Base-by-base conservation (phyloP, 495 filamentous ascomycete genomes). In the Neurospora sp. region DNA sequence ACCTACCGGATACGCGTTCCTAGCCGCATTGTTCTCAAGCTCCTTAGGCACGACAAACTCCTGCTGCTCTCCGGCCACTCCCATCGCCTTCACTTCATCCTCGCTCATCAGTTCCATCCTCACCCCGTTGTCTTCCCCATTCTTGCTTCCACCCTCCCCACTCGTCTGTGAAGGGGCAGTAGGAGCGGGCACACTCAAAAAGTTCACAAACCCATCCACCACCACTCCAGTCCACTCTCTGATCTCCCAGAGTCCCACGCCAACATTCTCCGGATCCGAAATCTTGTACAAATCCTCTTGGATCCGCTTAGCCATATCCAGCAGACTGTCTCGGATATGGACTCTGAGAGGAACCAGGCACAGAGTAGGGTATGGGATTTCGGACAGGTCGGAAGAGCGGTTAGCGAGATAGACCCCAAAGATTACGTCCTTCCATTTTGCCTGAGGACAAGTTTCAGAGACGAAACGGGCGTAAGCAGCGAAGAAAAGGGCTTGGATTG, bases 161-260 rank as follows among this genome's bases (percentile, higher is more conserved):
- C 3, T 35, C 31, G 31, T 35, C 31, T 35, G 1, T 2, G 31
- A 2, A 35, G 31, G 31, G 1, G 31, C 31, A 35, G 31, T 35
- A 35, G 31, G 31, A 35, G 3, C 31, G 31, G 31, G 35, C 35
- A 35, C 35, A 70, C 80, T 81, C 37, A 90, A 76, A 70, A 90
- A 89, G 75, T 91, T 91, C 62, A 90, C 88, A 79, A 86, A 88
- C 7, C 81, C 82, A 72, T 85, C 80, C 6, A 87, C 77, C 70
- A 74, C 75, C 23, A 86, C 62, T 0, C 85, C 85, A 9, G 85
- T 87, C 84, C 85, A 86, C 11, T 80, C 74, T 48, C 81, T 75
- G 14, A 88, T 80, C 74, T 88, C 86, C 86, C 86, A 87, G 3
- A 87, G 74, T 16, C 83, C 81, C 11, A 80, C 85, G 7, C 77